Evolutionary conservation across 805 yeast genomes (phyloP), one percentile per base, ranked within the genome.

Genomic region (Cephaloascus albidus): DNA sequence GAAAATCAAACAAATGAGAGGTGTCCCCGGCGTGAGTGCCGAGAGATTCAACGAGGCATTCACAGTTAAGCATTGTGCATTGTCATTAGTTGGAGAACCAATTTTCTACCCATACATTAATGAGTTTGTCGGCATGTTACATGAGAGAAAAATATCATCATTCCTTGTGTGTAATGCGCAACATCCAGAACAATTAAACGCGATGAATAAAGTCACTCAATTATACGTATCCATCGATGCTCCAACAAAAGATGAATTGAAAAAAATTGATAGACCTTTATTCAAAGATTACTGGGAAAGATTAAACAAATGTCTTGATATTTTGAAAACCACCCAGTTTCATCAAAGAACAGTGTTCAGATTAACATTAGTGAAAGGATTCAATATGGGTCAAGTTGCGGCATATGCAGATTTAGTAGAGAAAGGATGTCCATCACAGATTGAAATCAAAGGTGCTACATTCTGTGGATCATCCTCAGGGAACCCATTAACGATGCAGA

Each of bases 91-190:
- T 15, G 97, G 97, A 26, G 97, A 88, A 58, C 97, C 97, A 2
- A 89, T 88, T 35, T 85, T 88, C 58, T 88, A 88, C 56, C 96
- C 96, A 2, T 78, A 88, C 54, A 88, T 88, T 57, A 87, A 85
- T 57, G 85, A 81, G 55, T 88, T 88, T 55, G 76, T 88, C 33
- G 75, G 73, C 10, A 73, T 88, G 79, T 65, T 89, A 38, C 97
- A 88, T 52, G 84, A 74, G 27, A 72, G 78, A 53, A 81, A 75
- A 33, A 89, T 88, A 36, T 85, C 95, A 2, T 80, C 93, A 38
- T 88, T 88, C 58, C 69, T 88, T 50, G 97, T 88, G 10, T 89
- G 97, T 63, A 88, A 88, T 55, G 97, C 97, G 6, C 97, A 88
- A 64, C 97, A 88, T 59, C 97, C 97, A 3, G 88, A 82, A 38